Base-by-base conservation (phyloP, 2,329 filamentous ascomycete genomes). In the Cercospora sp. region DNA sequence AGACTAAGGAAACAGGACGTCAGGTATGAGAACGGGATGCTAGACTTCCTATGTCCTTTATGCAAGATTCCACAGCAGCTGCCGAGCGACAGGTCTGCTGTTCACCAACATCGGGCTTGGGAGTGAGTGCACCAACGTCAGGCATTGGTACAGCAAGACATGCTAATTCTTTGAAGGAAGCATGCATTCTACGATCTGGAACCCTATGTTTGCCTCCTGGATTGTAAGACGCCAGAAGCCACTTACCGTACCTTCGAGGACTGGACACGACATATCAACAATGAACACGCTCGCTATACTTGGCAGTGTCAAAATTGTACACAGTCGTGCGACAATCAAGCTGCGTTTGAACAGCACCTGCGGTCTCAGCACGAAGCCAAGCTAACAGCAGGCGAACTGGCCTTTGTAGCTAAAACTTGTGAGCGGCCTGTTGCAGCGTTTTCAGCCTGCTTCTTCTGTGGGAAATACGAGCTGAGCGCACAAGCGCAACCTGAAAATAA, bases 141-240 rank as follows among this genome's bases (percentile, higher is more conserved):
- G 6, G 5, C 5, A n/a, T 31, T 5, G n/a, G 23, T 18, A 57
- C 18, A 2, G 20, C 23, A 57, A 9, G 45, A 12, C 1, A 48
- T 20, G 1, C 45, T 48, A 13, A 48, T 23, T 10, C 9, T 20
- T 48, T 3, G 8, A 26, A 57, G 53, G 53, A 28, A 57, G 13
- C 53, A 57, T 57, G 53, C 53, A 31, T 57, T 57, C 23, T 31
- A 57, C 28, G 53, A 57, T 18, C 53, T 57, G 13, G 53, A 57
- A 12, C 53, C 53, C 1, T 57, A 57, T 2, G 18, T 57, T 18
- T 57, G 53, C 12, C 53, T 57, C 2, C 13, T 57, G 12, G 26
- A 31, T 10, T 57, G 53, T 4, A 57, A 28, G 13, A 57, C 53
- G 8, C 53, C 53, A 16, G 53, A 57, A 28, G 26, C 23, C 28